Evolutionary conservation across 208 protist genomes (phyloP).

Genomic region (Giardia muris): DNA sequence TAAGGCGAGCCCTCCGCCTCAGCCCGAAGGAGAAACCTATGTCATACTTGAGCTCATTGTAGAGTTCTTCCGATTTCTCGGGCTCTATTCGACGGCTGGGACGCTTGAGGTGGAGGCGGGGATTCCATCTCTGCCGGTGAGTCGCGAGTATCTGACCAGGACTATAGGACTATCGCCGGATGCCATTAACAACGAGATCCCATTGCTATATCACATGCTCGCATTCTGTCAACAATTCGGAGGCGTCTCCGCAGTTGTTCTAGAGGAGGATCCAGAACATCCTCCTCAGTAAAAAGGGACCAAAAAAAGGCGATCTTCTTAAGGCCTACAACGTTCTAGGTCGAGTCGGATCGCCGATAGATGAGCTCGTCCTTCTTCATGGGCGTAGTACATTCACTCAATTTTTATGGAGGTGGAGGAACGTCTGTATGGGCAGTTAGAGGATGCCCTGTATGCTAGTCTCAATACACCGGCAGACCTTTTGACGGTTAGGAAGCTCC

Average conservation of each 20-base stretch:
- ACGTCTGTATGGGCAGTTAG: neutral
- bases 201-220: neutral
- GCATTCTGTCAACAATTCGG: neutral
- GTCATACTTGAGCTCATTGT: neutral
- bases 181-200: neutral
- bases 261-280: neutral
- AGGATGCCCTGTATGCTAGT: neutral
- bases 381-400: neutral
- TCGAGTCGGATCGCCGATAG: neutral
- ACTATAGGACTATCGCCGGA: neutral
- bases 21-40: neutral
- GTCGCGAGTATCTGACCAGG: neutral
- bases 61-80: slow-evolving; percentile 11
- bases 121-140: neutral
- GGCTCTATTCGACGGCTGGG: neutral
- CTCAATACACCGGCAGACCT: neutral
- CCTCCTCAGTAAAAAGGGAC: no score
- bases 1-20: neutral
- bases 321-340: no score
- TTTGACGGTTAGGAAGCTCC: neutral
- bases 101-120: slow-evolving; percentile 1
- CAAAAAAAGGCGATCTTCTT: no score
- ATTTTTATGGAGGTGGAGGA: neutral
- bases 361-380: neutral
- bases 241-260: neutral